Percentiles rank a stretch among this genome's conserved stretches.
These are phyloP conservation scores for Alisma plantagoaquatica DNA, from an alignment of 106 monocot genomes.

Conservation along the genomic window DNA sequence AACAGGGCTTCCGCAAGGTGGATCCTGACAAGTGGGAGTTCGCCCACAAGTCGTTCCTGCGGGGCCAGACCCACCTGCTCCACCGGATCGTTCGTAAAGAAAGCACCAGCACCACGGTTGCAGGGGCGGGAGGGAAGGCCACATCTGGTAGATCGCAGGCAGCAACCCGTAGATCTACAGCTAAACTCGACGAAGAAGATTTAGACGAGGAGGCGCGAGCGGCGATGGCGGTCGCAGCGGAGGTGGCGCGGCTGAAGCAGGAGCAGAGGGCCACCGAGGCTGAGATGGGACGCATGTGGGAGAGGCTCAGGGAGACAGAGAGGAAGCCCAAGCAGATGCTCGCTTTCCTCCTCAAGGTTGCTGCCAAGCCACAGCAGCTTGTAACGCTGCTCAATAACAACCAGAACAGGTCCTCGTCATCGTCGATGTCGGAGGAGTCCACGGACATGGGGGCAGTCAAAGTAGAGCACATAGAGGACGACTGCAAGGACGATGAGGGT, in stretches of 20 bases:
- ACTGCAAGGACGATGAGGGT: too few species aligned
- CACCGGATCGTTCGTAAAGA: conserved; percentile 31
- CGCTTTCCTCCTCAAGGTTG: conserved; percentile 39
- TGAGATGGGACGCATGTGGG: conserved; percentile 32
- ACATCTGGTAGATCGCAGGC: background rate
- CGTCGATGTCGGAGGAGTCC: conserved; percentile 5
- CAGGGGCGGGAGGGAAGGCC: background rate
- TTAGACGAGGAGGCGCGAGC: too few species aligned
- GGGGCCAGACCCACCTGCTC: conserved; percentile 56
- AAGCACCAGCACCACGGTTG: background rate
- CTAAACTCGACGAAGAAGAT: too few species aligned
- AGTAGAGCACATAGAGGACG: too few species aligned
- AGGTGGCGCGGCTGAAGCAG: conserved; percentile 40
- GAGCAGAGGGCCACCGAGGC: conserved; percentile 44
- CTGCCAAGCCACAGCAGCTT: conserved; percentile 32
- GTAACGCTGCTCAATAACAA: too few species aligned
- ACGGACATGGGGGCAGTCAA: too few species aligned
- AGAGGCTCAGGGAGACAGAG: conserved; percentile 48
- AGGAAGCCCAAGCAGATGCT: conserved; percentile 59
- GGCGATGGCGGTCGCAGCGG: conserved; percentile 28
- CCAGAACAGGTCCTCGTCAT: too few species aligned
- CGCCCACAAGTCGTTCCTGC: conserved; percentile 54
- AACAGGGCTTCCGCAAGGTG: conserved; percentile 73
- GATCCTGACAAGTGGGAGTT: conserved; percentile 75
- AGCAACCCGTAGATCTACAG: too few species aligned